Base-by-base conservation (phyloP, 495 filamentous ascomycete species). In the Aspergillus wentii region DNA sequence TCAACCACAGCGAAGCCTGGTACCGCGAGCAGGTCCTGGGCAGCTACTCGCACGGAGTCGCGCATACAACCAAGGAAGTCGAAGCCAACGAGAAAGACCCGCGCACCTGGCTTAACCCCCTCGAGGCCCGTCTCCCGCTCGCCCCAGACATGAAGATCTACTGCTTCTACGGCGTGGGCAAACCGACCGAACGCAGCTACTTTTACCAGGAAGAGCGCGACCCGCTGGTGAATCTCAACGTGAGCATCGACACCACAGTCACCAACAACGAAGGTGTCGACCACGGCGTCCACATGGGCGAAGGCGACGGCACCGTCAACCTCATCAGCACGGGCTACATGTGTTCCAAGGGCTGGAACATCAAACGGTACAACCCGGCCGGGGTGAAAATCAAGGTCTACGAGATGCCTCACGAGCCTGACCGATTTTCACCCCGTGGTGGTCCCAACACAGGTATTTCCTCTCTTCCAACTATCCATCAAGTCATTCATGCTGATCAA, bases 401-500 rank as follows among this genome's bases (percentile, higher is more conserved):
- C 47, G 92, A 97, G 64, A 97, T 97, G 91, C 86, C 82, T 3
- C 94, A 98, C 54, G 89, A 97, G 56, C 92, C 92, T 0, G 89
- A 95, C 40, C 67, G 87, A 16, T 97, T 96, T 60, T 86, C 80
- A 42, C 88, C 94, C 0, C 69, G 92, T 9, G 92, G 92, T 29
- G 92, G 92, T 0, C 92, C 91, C 9, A 97, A 95, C 51, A 97
- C 92, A 23, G 89, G 76, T 79, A 66, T 25, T 35, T 28, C 14
- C 20, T 27, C 25, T 16, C 15, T 17, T 23, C 16, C n/a, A n/a
- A n/a, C n/a, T n/a, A n/a, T n/a, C n/a, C n/a, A n/a, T n/a, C n/a
- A n/a, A n/a, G n/a, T n/a, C n/a, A n/a, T n/a, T n/a, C n/a, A n/a
- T n/a, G n/a, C n/a, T n/a, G n/a, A n/a, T n/a, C n/a, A 22, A 23